These are phyloP conservation scores for Cryoendolithus antarcticus DNA, from an alignment of 2,329 filamentous ascomycete species.

Conservation along the genomic window DNA sequence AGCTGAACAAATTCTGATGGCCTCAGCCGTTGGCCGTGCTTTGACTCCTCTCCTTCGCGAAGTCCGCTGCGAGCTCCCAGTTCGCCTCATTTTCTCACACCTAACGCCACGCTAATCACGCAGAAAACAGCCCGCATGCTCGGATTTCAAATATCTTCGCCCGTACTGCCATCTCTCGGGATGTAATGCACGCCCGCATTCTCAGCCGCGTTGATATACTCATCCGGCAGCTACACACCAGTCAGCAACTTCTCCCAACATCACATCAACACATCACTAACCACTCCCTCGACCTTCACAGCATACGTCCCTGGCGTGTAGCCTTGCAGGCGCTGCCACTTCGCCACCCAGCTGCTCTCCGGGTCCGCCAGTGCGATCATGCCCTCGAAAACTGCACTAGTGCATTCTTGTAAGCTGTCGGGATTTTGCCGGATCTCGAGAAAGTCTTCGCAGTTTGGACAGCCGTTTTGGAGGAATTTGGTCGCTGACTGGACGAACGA, in stretches of 20 bases:
- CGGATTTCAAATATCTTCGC: slow-evolving; percentile 8
- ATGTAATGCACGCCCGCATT: slow-evolving; percentile 50
- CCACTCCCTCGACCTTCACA: slow-evolving; percentile 79
- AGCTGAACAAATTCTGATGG: no score
- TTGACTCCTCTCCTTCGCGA: no score
- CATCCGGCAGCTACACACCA: slow-evolving; percentile 38
- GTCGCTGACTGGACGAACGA: slow-evolving; percentile 72
- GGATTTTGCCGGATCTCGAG: slow-evolving; percentile 61
- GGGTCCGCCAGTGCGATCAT: slow-evolving; percentile 77
- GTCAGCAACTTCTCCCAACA: slow-evolving; percentile 3
- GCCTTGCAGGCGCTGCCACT: slow-evolving; percentile 82
- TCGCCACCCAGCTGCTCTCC: slow-evolving; percentile 82
- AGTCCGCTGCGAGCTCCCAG: no score
- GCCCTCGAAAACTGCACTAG: slow-evolving; percentile 90
- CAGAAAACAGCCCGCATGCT: no score
- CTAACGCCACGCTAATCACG: no score
- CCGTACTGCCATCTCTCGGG: slow-evolving; percentile 31
- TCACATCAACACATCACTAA: slow-evolving; percentile 23
- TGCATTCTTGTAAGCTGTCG: slow-evolving; percentile 83
- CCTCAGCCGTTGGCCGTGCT: no score
- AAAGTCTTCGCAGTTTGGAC: slow-evolving; percentile 92
- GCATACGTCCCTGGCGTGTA: slow-evolving; percentile 88
- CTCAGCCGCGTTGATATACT: slow-evolving; percentile 43
- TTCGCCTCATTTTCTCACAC: no score
- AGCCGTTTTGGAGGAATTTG: slow-evolving; percentile 79